These are phyloP conservation scores for Marchantia polymorpha DNA, from an alignment of 225 moss, liverwort and hornwort genomes.

Conservation along the genomic window DNA sequence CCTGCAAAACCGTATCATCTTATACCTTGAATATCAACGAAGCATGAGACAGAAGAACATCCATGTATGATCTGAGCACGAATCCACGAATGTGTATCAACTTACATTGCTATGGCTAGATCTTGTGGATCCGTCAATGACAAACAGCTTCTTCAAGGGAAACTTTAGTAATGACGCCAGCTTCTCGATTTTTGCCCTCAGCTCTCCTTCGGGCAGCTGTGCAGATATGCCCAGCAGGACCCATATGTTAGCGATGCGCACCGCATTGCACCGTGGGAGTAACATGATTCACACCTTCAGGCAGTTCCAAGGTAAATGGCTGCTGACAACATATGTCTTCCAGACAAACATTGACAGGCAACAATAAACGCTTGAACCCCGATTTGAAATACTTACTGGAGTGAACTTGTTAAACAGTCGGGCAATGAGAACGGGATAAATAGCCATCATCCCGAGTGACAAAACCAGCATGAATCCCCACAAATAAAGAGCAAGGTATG, in stretches of 20 bases:
- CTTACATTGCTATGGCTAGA: conserved; percentile 91
- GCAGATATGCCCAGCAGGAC: not conserved
- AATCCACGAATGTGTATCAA: not conserved
- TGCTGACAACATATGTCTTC: not conserved
- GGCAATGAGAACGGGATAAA: conserved; percentile 88
- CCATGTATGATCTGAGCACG: not conserved
- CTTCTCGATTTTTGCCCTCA: conserved; percentile 83
- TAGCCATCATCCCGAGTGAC: conserved; percentile 84
- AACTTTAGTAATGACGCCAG: conserved; percentile 78
- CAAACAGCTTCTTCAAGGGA: conserved; percentile 91
- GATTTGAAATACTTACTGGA: conserved; percentile 43
- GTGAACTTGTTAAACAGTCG: conserved; percentile 97
- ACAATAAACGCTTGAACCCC: not conserved
- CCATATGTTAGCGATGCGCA: conserved; percentile 1
- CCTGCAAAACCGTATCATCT: conserved; percentile 29
- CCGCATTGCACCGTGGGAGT: not conserved
- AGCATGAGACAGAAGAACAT: not conserved
- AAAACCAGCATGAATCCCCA: conserved; percentile 96
- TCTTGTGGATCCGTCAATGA: conserved; percentile 91
- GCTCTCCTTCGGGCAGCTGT: conserved; percentile 67
- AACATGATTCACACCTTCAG: not conserved
- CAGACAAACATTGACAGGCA: not conserved
- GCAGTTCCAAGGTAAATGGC: not conserved
- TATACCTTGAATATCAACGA: not conserved
- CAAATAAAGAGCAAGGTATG: conserved; percentile 90